phyloP scores from a whole-genome alignment of 2,329 filamentous ascomycete species.

The Xylariomycetidae sp. region DNA sequence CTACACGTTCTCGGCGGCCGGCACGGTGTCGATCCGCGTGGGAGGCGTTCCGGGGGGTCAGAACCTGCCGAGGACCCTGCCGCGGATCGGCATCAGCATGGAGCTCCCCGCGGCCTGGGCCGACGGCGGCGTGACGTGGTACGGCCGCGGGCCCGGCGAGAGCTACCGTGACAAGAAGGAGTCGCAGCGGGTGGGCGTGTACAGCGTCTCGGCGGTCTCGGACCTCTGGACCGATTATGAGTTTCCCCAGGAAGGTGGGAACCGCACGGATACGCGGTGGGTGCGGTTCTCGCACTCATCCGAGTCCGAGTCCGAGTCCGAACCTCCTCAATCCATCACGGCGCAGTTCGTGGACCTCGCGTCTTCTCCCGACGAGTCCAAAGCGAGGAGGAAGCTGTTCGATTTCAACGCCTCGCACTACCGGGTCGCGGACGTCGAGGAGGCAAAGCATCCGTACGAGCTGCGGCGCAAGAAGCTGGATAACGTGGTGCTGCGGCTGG shows the following conservation, averaged over 20 bases:
- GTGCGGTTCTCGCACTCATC: constrained; percentile 36
- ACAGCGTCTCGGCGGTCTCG: constrained; percentile 35
- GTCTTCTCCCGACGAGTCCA: constrained; percentile 15
- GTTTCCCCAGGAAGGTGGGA: constrained; percentile 63
- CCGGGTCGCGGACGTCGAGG: constrained; percentile 46
- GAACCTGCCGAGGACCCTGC: constrained; percentile 52
- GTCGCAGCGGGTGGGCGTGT: constrained; percentile 53
- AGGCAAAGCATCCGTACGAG: constrained; percentile 60
- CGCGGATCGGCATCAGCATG: constrained; percentile 55
- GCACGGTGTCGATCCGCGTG: constrained; percentile 44
- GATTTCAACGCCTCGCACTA: constrained; percentile 56
- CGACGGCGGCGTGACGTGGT: constrained; percentile 45
- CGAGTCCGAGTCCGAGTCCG: too few relatives aligned
- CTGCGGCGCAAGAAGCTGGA: constrained; percentile 47
- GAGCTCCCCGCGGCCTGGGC: constrained; percentile 28
- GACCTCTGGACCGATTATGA: constrained; percentile 60
- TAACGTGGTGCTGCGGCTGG: constrained; percentile 52
- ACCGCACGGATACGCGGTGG: constrained; percentile 60
- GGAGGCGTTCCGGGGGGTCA: constrained; percentile 41
- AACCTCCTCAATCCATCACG: constrained; percentile 20
- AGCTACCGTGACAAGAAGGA: constrained; percentile 64
- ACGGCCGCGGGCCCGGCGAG: constrained; percentile 63
- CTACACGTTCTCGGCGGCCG: constrained; percentile 47
- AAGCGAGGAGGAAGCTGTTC: constrained; percentile 35
- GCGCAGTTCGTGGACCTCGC: constrained; percentile 21